Evolutionary conservation across 2,329 filamentous ascomycete genomes (phyloP), one percentile per base, ranked within the genome.

Genomic region (Emydomyces testavorans): DNA sequence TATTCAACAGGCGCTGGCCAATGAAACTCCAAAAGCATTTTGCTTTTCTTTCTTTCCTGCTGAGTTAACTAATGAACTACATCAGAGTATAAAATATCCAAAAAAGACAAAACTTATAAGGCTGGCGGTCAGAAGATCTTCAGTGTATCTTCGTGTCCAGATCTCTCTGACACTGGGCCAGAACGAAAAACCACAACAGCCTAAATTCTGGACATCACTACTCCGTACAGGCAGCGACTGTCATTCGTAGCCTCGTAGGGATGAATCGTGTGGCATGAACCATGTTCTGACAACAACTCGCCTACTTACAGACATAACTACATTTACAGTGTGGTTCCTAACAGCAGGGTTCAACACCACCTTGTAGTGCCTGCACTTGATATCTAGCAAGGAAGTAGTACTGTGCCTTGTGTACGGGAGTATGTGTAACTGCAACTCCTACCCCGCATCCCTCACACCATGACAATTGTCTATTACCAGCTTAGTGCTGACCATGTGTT

Each of bases 211-310:
- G 29, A 3, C 2, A 11, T 31, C n/a, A n/a, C 29, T 11, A 31
- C n/a, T n/a, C n/a, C n/a, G 29, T n/a, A 31, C 18, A 7, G 6
- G 13, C n/a, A 13, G 15, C 10, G 8, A 21, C 31, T 24, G 5
- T 38, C 23, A 46, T 46, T 46, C 43, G 43, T 46, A 13, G 43
- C 43, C 43, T 38, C 43, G 43, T 46, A 46, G 43, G 43, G 43
- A 46, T 37, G 21, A 46, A 11, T 37, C n/a, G 32, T 31, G 43
- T 34, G 18, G 34, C 43, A 23, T 36, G 32, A 37, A 21, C 34
- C 43, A 37, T 46, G 43, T 18, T 46, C 20, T 21, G 34, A 36
- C 16, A 32, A 29, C 20, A 16, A n/a, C 35, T 32, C 21, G 13
- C 10, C 29, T 26, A 4, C 11, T 18, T 21, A 5, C 6, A 24